These are phyloP conservation scores for Rhynchospora tenuis DNA, from an alignment of 176 grass and related monocot genomes.

Conservation along the genomic window DNA sequence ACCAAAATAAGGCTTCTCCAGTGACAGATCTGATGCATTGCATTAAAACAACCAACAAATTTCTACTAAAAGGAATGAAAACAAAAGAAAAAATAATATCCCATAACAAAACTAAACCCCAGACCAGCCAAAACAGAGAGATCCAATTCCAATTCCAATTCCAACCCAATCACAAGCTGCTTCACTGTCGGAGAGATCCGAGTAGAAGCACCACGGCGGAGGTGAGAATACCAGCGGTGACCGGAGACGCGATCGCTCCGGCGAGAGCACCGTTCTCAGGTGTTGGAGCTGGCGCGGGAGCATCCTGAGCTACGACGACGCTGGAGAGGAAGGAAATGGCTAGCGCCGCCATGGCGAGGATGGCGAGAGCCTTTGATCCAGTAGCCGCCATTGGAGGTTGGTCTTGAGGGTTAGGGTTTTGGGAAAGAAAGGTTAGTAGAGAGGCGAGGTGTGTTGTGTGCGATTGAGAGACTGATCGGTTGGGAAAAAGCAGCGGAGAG, in stretches of 20 bases:
- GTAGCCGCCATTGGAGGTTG: conserved; percentile 24
- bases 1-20: not conserved
- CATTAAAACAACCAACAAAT: conserved; percentile 31
- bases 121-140: conserved; percentile 10
- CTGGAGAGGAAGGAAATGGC: conserved; percentile 17
- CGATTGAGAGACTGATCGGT: not conserved
- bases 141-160: conserved; percentile 21
- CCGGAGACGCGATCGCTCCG: conserved; percentile 17
- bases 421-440: not conserved
- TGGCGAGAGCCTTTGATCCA: conserved; percentile 33
- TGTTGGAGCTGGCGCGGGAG: conserved; percentile 41
- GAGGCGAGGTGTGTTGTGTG: not conserved
- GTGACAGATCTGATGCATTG: conserved; percentile 37
- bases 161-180: not conserved
- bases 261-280: conserved; percentile 28
- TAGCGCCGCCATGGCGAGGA: conserved; percentile 29
- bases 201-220: conserved; percentile 47
- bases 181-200: conserved; percentile 40
- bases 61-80: conserved; percentile 21
- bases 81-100: conserved; percentile 11
- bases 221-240: conserved; percentile 33
- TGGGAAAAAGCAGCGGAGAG: not conserved
- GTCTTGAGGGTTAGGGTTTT: conserved; percentile 16
- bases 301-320: conserved; percentile 24
- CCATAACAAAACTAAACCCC: conserved; percentile 6